Percentiles rank a stretch among this genome's conserved stretches.
phyloP scores from a whole-genome alignment of 2,329 filamentous ascomycete species.

The Fusarium sp. region DNA sequence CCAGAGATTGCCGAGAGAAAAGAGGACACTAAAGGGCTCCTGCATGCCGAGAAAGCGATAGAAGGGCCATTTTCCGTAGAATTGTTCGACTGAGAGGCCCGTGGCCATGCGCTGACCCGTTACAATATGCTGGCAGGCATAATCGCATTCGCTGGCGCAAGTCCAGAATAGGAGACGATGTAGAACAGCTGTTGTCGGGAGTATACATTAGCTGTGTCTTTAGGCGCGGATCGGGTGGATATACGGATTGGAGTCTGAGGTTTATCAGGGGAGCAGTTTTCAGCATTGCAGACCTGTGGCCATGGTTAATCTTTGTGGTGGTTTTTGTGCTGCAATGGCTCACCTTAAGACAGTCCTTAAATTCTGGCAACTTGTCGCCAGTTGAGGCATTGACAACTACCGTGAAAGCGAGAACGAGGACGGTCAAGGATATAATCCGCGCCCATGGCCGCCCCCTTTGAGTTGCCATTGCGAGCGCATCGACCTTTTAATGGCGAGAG shows the following conservation, averaged over 20 bases:
- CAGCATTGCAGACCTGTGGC: slow-evolving; percentile 78
- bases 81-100: slow-evolving; percentile 82
- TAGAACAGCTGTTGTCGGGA: slow-evolving; percentile 72
- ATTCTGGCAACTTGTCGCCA: slow-evolving; percentile 89
- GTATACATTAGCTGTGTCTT: slow-evolving; percentile 34
- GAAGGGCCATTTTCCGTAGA: slow-evolving; percentile 99
- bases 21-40: slow-evolving; percentile 93
- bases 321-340: slow-evolving; percentile 9
- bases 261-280: slow-evolving; percentile 80
- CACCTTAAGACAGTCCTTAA: slow-evolving; percentile 87
- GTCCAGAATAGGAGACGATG: slow-evolving; percentile 91
- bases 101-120: slow-evolving; percentile 77
- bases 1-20: slow-evolving; percentile 90
- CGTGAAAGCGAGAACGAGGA: slow-evolving; percentile 56
- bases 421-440: slow-evolving; percentile 48
- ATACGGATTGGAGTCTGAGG: slow-evolving; percentile 75
- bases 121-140: slow-evolving; percentile 94
- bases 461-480: slow-evolving; percentile 51
- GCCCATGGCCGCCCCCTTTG: slow-evolving; percentile 50
- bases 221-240: slow-evolving; percentile 47
- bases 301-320: slow-evolving; percentile 24
- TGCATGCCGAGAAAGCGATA: slow-evolving; percentile 90
- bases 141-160: slow-evolving; percentile 95
- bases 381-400: slow-evolving; percentile 73
- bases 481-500: slow-evolving; percentile 29